phyloP scores from a whole-genome alignment of 306 rosid genomes.

The Cotoneaster glaucophyllus region DNA sequence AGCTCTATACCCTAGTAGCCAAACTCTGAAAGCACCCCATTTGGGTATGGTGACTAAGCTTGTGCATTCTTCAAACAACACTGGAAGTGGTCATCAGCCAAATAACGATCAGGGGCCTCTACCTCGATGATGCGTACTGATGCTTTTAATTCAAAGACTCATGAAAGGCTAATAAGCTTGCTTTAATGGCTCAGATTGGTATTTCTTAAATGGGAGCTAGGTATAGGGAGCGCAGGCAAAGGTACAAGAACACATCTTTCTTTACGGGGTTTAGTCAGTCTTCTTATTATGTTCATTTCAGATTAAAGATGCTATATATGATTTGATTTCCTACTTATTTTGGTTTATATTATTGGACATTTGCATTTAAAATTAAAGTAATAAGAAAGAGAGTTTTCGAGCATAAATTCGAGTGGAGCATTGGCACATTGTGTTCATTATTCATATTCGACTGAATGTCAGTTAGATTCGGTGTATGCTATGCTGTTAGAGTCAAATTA shows the following conservation, averaged over 20 bases:
- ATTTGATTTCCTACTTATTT: slow-evolving; percentile 2
- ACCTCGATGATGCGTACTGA: slow-evolving; percentile 26
- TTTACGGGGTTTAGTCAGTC: not conserved
- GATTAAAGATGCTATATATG: not conserved
- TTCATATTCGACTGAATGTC: not conserved
- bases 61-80: slow-evolving; percentile 20
- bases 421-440: not conserved
- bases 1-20: slow-evolving; percentile 27
- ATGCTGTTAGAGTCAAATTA: not conserved
- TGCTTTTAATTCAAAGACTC: not conserved
- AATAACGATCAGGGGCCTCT: slow-evolving; percentile 34
- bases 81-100: slow-evolving; percentile 15
- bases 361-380: not conserved
- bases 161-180: not conserved
- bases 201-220: not conserved
- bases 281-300: not conserved
- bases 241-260: not conserved
- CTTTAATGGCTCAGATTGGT: not conserved
- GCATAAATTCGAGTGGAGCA: not conserved
- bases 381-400: not conserved
- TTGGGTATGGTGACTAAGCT: slow-evolving; percentile 46
- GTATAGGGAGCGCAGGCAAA: not conserved
- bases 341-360: not conserved
- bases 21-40: slow-evolving; percentile 35
- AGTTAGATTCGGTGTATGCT: not conserved